Conservation (phyloP, 805 yeast genomes). For the Suhomyces prunicola region DNA sequence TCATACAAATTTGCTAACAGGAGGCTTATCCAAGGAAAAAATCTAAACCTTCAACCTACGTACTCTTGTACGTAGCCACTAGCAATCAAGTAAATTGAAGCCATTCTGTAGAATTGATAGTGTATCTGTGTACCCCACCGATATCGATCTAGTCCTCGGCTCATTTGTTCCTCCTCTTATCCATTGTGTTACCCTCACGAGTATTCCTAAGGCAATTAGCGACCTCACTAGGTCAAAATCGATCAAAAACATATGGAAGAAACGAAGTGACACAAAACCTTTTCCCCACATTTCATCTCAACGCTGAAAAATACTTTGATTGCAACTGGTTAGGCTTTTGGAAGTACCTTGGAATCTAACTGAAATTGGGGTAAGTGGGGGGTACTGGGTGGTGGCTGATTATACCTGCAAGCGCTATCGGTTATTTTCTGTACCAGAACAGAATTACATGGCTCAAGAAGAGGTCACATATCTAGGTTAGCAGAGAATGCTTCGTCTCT, state of each 20-base stretch:
- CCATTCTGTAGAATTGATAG: not conserved
- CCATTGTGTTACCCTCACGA: not conserved
- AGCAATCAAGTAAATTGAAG: not conserved
- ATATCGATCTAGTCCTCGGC: not conserved
- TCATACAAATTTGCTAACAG: not conserved
- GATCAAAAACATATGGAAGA: not conserved
- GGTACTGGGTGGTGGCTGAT: not conserved
- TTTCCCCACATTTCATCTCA: not conserved
- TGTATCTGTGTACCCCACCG: not conserved
- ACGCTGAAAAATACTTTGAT: not conserved
- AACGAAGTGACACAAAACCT: not conserved
- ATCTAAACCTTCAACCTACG: not conserved
- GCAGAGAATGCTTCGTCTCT: not conserved
- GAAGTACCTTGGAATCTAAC: not conserved
- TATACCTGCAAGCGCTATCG: not conserved
- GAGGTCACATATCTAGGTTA: not conserved
- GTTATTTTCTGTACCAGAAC: not conserved
- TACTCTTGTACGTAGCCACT: not conserved
- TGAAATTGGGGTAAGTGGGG: not conserved
- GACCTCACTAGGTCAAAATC: not conserved
- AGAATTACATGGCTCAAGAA: not conserved
- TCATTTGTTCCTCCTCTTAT: not conserved
- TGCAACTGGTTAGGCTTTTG: not conserved
- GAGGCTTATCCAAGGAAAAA: not conserved
- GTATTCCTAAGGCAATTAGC: not conserved